phyloP scores from a whole-genome alignment of 2,329 filamentous ascomycete genomes.

The Juglanconis sp. region DNA sequence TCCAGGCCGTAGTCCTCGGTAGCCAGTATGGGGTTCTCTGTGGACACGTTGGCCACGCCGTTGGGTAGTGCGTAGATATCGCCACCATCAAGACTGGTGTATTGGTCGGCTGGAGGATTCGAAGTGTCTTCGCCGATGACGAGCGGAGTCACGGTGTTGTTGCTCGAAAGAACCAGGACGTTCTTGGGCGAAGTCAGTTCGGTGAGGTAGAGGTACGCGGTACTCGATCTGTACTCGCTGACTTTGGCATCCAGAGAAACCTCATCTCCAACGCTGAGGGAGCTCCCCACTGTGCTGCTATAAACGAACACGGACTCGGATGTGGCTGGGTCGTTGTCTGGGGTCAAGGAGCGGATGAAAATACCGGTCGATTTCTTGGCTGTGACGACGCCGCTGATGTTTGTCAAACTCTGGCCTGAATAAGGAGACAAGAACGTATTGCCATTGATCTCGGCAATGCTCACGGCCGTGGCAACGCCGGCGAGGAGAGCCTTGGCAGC shows the following conservation, averaged over 20 bases:
- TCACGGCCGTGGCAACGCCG: constrained; percentile 33
- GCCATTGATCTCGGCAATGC: constrained; percentile 65
- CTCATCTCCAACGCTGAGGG: constrained; percentile 59
- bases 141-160: constrained; percentile 53
- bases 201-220: constrained; percentile 60
- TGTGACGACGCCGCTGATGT: constrained; percentile 62
- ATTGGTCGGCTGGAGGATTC: constrained; percentile 59
- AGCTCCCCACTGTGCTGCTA: constrained; percentile 45
- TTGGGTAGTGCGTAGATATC: constrained; percentile 65
- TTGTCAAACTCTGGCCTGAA: constrained; percentile 51
- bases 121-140: constrained; percentile 57
- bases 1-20: constrained; percentile 64
- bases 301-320: constrained; percentile 68
- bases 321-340: constrained; percentile 52
- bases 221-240: constrained; percentile 51
- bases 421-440: constrained; percentile 61
- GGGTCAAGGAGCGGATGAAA: constrained; percentile 59
- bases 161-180: constrained; percentile 49
- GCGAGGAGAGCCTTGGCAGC: neutral
- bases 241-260: constrained; percentile 59
- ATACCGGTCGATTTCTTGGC: constrained; percentile 61
- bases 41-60: constrained; percentile 55
- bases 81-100: constrained; percentile 60
- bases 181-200: constrained; percentile 57
- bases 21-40: constrained; percentile 57